Evolutionary conservation across 331 rosid genomes (phyloP).

Genomic region (Pyrus hybrid): DNA sequence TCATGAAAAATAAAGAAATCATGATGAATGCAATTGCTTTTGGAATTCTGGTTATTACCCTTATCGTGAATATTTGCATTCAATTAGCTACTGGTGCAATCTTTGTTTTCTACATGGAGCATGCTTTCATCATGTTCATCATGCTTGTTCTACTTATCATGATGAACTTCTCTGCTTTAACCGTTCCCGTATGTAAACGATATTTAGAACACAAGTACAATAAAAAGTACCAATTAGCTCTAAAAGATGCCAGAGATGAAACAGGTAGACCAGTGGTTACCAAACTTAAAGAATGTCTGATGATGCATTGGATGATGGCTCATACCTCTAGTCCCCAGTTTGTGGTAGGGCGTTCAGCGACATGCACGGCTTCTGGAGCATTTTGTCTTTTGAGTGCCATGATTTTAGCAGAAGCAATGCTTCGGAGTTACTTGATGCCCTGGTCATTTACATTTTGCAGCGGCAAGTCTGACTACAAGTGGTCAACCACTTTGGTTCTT

Average conservation of each 20-base stretch:
- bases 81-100: slow-evolving; percentile 83
- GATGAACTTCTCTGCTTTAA: slow-evolving; percentile 49
- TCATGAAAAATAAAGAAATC: slow-evolving; percentile 54
- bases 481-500: slow-evolving; percentile 65
- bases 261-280: slow-evolving; percentile 1
- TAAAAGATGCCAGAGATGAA: slow-evolving; percentile 21
- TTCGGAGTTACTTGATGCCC: slow-evolving; percentile 9
- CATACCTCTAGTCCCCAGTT: slow-evolving; percentile 81
- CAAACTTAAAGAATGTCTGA: slow-evolving; percentile 30
- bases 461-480: slow-evolving; percentile 10
- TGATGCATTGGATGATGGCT: slow-evolving; percentile 84
- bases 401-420: slow-evolving; percentile 45
- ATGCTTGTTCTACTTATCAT: slow-evolving; percentile 63
- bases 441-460: no score
- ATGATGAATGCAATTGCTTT: slow-evolving; percentile 62
- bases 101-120: slow-evolving; percentile 62
- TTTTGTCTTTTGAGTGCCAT: slow-evolving; percentile 59
- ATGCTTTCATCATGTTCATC: slow-evolving; percentile 38
- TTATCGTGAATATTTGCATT: slow-evolving; percentile 62
- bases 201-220: slow-evolving; percentile 38
- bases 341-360: slow-evolving; percentile 78
- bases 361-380: slow-evolving; percentile 80
- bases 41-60: slow-evolving; percentile 66
- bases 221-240: slow-evolving; percentile 28
- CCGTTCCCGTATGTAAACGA: slow-evolving; percentile 53